Evolutionary conservation across 2,329 filamentous ascomycete species (phyloP).

Genomic region (Aquanectria penicillioides): DNA sequence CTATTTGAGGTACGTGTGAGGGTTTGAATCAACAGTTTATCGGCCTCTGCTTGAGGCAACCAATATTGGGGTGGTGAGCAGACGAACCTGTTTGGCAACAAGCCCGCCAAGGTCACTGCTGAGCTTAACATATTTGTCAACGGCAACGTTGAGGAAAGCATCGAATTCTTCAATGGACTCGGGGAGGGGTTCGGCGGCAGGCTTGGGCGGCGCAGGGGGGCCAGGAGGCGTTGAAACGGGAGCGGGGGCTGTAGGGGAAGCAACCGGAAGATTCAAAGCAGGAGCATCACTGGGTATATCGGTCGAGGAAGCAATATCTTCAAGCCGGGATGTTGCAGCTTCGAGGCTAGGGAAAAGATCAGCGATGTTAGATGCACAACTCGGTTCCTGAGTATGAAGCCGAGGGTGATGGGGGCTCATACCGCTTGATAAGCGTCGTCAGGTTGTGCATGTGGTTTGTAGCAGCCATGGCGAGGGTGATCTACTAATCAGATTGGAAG

Average conservation of each 20-base stretch:
- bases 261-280: conserved; percentile 52
- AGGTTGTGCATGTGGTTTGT: conserved; percentile 93
- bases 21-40: background rate
- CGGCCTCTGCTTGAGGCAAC: background rate
- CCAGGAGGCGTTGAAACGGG: conserved; percentile 47
- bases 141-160: conserved; percentile 75
- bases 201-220: conserved; percentile 47
- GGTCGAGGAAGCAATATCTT: conserved; percentile 90
- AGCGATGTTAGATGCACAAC: conserved; percentile 46
- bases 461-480: conserved; percentile 68
- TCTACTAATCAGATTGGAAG: background rate
- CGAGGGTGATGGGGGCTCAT: conserved; percentile 36
- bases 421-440: conserved; percentile 98
- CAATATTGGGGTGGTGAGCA: background rate
- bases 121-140: conserved; percentile 80
- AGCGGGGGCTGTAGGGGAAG: conserved; percentile 45
- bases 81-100: conserved; percentile 79
- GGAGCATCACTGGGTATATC: conserved; percentile 66
- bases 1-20: conserved; percentile 38
- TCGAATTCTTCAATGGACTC: conserved; percentile 91
- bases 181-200: conserved; percentile 69
- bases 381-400: background rate
- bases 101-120: conserved; percentile 82
- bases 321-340: conserved; percentile 93
- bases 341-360: conserved; percentile 78